A percentile compares a stretch with the other conserved stretches of the same genome.
These are phyloP conservation scores for Termitomyces sp. DNA, from an alignment of 768 basidiomycete genomes.

Conservation along the genomic window DNA sequence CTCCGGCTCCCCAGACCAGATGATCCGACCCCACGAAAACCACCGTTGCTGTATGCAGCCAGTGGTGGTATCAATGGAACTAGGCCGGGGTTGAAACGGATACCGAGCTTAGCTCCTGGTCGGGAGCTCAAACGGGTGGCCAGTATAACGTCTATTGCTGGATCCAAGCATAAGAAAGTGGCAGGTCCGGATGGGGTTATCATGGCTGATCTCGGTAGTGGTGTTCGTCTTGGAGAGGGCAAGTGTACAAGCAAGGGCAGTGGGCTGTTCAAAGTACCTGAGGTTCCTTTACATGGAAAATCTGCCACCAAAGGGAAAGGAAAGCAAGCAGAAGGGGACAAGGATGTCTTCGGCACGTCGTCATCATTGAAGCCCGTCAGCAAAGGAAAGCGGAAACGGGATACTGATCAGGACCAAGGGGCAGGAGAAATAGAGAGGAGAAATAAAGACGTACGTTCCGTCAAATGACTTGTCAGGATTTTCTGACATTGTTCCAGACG, in stretches of 20 bases:
- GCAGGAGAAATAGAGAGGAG: slow-evolving; percentile 39
- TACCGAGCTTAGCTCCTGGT: slow-evolving; percentile 19
- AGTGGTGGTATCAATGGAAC: slow-evolving; percentile 4
- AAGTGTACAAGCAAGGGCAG: slow-evolving; percentile 16
- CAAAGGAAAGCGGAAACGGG: slow-evolving; percentile 26
- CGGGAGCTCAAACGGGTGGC: slow-evolving; percentile 13
- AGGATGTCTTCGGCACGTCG: slow-evolving; percentile 28
- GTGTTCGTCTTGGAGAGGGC: slow-evolving; percentile 25
- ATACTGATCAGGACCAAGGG: slow-evolving; percentile 17
- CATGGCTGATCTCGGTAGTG: slow-evolving; percentile 31
- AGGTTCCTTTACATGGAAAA: slow-evolving; percentile 28
- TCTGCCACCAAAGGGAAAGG: slow-evolving; percentile 28
- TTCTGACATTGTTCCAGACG: slow-evolving; percentile 22
- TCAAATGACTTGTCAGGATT: not conserved
- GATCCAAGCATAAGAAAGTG: slow-evolving; percentile 30
- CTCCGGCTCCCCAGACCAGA: slow-evolving; percentile 58
- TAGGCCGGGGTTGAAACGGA: slow-evolving; percentile 24
- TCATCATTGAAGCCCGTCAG: not conserved
- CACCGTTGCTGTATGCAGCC: slow-evolving; percentile 37
- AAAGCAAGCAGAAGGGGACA: slow-evolving; percentile 28
- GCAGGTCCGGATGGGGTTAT: slow-evolving; percentile 14
- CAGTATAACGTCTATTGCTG: slow-evolving; percentile 1
- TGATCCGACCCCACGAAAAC: slow-evolving; percentile 72
- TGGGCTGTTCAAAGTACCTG: slow-evolving; percentile 46
- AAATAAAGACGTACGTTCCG: slow-evolving; percentile 52